phyloP scores from a whole-genome alignment of 2,329 filamentous ascomycete genomes.

The Cercospora sp. region DNA sequence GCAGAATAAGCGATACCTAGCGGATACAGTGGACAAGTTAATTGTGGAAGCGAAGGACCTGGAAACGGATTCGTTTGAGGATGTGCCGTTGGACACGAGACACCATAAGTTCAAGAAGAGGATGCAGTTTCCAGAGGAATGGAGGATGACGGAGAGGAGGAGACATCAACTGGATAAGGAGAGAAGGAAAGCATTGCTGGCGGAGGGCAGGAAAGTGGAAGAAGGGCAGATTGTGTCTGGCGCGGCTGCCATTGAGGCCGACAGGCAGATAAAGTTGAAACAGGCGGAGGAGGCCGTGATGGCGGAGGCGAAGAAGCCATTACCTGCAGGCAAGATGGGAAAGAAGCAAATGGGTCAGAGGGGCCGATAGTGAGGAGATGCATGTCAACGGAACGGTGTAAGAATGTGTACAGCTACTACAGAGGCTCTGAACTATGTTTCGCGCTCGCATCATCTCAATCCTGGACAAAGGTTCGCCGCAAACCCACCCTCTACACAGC shows the following conservation, averaged over 20 bases:
- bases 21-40: conserved; percentile 72
- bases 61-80: conserved; percentile 74
- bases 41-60: conserved; percentile 72
- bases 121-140: conserved; percentile 74
- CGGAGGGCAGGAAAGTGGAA: conserved; percentile 57
- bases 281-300: conserved; percentile 35
- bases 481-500: neutral
- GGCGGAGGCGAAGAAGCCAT: conserved; percentile 33
- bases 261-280: conserved; percentile 29
- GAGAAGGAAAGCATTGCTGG: conserved; percentile 53
- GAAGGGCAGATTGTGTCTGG: conserved; percentile 46
- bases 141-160: conserved; percentile 74
- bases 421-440: neutral
- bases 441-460: neutral
- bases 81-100: conserved; percentile 84
- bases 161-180: conserved; percentile 63
- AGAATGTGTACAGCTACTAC: conserved; percentile 4
- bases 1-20: conserved; percentile 95
- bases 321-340: conserved; percentile 36
- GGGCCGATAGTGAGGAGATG: conserved; percentile 1
- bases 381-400: neutral
- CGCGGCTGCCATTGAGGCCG: conserved; percentile 32
- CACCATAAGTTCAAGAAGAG: conserved; percentile 72
- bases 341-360: conserved; percentile 35
- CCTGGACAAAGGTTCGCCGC: neutral